Conservation (phyloP, 176 grass and related monocot genomes). For the Eleusine coracana region DNA sequence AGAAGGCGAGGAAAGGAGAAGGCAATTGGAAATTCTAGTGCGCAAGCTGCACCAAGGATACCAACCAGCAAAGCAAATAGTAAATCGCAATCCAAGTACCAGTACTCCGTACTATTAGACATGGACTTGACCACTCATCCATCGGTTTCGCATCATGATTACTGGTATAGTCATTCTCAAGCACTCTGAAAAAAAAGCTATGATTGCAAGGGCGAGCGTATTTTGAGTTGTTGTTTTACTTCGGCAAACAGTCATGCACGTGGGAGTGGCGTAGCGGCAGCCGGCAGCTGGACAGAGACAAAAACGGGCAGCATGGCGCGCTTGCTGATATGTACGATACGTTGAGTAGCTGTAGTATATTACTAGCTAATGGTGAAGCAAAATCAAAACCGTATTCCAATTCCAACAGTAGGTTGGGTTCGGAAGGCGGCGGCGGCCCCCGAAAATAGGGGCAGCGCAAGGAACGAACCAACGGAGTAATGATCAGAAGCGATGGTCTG, state of each 20-base stretch:
- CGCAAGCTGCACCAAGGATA: background rate
- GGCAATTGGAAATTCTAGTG: background rate
- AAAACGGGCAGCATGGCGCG: background rate
- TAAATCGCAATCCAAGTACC: background rate
- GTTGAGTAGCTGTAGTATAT: no score
- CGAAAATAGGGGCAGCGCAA: conserved; percentile 10
- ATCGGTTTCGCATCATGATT: background rate
- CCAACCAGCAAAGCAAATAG: background rate
- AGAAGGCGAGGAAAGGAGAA: background rate
- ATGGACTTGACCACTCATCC: background rate
- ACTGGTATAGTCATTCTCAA: background rate
- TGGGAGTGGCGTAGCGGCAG: background rate
- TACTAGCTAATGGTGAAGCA: no score
- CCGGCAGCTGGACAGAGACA: background rate
- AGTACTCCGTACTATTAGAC: no score
- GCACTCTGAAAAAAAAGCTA: background rate
- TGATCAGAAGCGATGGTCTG: no score
- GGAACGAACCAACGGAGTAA: no score
- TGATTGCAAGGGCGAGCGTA: background rate
- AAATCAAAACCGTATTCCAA: background rate
- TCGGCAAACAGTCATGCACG: background rate
- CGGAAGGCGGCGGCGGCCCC: no score
- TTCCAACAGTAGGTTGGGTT: no score
- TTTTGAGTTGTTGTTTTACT: background rate
- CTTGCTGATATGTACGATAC: background rate